These are phyloP conservation scores for Fusarium citri DNA, from an alignment of 2,329 filamentous ascomycete species.

Conservation along the genomic window DNA sequence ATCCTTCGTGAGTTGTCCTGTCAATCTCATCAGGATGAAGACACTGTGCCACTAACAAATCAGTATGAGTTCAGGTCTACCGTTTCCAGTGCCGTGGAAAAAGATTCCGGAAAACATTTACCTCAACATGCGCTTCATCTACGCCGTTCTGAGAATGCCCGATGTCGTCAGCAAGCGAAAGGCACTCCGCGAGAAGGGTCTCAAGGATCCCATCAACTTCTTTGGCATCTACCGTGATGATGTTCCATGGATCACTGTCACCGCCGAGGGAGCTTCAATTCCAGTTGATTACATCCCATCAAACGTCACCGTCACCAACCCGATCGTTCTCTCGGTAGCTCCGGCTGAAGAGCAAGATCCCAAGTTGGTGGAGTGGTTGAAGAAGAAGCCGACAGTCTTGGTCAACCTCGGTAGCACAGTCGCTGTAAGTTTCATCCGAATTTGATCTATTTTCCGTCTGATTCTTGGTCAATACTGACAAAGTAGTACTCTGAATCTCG, in stretches of 20 bases:
- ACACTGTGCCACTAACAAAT: neutral
- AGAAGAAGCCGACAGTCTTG: slow-evolving; percentile 56
- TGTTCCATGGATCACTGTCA: slow-evolving; percentile 48
- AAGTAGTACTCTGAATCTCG: slow-evolving; percentile 8
- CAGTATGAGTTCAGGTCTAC: slow-evolving; percentile 51
- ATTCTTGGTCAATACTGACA: neutral
- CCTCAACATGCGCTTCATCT: slow-evolving; percentile 49
- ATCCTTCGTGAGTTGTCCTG: slow-evolving; percentile 26
- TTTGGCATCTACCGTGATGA: slow-evolving; percentile 44
- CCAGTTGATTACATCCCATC: slow-evolving; percentile 29
- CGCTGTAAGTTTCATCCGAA: slow-evolving; percentile 1
- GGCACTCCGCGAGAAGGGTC: slow-evolving; percentile 36
- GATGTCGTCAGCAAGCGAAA: slow-evolving; percentile 40
- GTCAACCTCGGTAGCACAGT: slow-evolving; percentile 59
- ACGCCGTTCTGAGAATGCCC: slow-evolving; percentile 45
- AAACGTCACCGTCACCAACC: slow-evolving; percentile 52
- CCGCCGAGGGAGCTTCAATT: slow-evolving; percentile 38
- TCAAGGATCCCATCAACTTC: slow-evolving; percentile 39
- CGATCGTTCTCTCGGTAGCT: slow-evolving; percentile 56
- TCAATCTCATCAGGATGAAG: too few relatives aligned
- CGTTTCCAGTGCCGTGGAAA: slow-evolving; percentile 58
- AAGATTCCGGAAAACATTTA: slow-evolving; percentile 49
- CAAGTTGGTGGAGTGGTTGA: slow-evolving; percentile 57
- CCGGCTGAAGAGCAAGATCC: slow-evolving; percentile 55
- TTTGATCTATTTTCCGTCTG: neutral